Evolutionary conservation across 2,329 filamentous ascomycete genomes (phyloP).

Genomic region (Beauveria australis): DNA sequence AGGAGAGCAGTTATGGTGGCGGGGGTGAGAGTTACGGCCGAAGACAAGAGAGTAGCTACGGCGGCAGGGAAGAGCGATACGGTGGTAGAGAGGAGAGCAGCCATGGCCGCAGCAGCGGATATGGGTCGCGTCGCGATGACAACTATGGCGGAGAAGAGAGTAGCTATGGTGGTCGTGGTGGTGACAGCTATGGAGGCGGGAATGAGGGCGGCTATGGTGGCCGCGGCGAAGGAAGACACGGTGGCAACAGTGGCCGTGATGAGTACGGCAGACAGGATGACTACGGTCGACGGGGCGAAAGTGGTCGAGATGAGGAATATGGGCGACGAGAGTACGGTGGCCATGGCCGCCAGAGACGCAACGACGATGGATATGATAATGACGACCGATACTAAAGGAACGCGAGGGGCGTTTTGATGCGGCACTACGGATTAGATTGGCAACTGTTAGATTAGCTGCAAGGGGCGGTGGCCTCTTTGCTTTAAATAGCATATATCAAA

Average conservation of each 20-base stretch:
- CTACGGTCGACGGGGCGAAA: neutral
- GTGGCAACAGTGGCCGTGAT: neutral
- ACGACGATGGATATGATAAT: neutral
- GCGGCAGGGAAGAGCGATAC: conserved; percentile 13
- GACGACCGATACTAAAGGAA: neutral
- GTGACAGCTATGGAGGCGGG: conserved; percentile 8
- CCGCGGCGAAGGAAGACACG: neutral
- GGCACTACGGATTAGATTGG: neutral
- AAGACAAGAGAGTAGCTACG: conserved; percentile 4
- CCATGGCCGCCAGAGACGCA: neutral
- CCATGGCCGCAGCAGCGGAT: neutral
- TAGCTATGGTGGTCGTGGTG: neutral
- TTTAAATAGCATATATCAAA: neutral
- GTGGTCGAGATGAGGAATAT: neutral
- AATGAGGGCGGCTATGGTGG: neutral
- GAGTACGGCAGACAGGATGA: neutral
- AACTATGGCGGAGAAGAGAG: neutral
- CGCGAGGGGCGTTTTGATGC: neutral
- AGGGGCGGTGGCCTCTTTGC: neutral
- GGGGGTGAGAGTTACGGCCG: neutral
- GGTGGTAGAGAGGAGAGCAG: conserved; percentile 14
- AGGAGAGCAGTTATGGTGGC: neutral
- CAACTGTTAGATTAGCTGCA: neutral
- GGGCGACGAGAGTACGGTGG: neutral
- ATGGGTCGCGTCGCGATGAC: conserved; percentile 14